phyloP scores from a whole-genome alignment of 73 alveolate species.

The Stentor coeruleus region DNA sequence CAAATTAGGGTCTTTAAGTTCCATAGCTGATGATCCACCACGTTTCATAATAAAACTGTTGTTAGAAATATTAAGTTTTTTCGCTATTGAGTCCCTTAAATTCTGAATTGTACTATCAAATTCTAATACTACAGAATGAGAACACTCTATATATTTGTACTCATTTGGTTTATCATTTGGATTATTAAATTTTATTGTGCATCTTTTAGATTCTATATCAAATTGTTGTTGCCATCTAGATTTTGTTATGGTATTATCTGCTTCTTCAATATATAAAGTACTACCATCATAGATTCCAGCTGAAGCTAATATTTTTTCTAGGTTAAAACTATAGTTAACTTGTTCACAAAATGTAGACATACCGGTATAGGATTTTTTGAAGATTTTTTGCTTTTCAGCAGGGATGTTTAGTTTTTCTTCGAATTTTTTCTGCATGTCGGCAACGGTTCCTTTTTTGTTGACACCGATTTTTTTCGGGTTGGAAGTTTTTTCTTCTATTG shows the following conservation, averaged over 20 bases:
- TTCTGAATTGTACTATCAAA: neutral
- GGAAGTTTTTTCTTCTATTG: slow-evolving; percentile 20
- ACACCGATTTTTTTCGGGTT: slow-evolving; percentile 16
- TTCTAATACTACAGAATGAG: slow-evolving; percentile 20
- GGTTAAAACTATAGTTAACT: neutral
- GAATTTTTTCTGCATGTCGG: neutral
- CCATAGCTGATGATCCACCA: slow-evolving; percentile 7
- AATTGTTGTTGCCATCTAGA: slow-evolving; percentile 45
- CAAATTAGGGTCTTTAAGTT: neutral
- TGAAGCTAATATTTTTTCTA: neutral
- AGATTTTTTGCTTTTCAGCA: neutral
- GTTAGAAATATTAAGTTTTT: neutral
- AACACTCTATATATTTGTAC: neutral
- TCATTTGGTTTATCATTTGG: slow-evolving; percentile 14
- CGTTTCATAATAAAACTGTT: slow-evolving; percentile 14
- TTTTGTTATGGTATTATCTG: neutral
- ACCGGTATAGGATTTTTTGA: neutral
- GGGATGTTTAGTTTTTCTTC: slow-evolving; percentile 21
- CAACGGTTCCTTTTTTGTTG: slow-evolving; percentile 10
- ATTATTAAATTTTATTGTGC: slow-evolving; percentile 36
- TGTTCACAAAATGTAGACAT: neutral
- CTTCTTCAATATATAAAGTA: slow-evolving; percentile 4
- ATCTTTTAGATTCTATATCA: slow-evolving; percentile 41
- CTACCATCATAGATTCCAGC: slow-evolving; percentile 27
- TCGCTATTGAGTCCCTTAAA: neutral